Base-by-base conservation (phyloP, 805 yeast species). In the Wickerhamiella dianesei region DNA sequence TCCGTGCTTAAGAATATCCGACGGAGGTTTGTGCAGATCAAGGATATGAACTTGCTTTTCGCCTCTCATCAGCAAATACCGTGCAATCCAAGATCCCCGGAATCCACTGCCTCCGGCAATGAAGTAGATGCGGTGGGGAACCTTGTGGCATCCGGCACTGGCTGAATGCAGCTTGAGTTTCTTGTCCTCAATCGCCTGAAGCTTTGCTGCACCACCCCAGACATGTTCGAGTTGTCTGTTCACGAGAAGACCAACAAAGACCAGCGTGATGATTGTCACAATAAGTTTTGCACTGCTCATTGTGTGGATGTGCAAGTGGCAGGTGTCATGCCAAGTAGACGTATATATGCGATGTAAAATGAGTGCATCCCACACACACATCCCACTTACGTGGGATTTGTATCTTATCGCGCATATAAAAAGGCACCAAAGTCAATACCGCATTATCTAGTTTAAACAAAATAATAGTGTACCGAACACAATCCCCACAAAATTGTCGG, bases 101-200 rank as follows among this genome's bases (percentile, higher is more conserved):
- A 58, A 59, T 8, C 63, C 63, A n/a, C 55, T 47, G 18, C 62
- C 64, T 1, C 63, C 62, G 5, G 54, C 50, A n/a, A 59, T 44
- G 13, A 60, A 44, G 46, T 58, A 59, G 16, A 52, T 21, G 3
- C 59, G 51, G 12, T 48, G 25, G 6, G 25, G 22, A 12, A 21
- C 43, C 3, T 41, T 46, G 2, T 43, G 46, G 36, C 18, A 41
- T 14, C 48, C 56, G 16, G 49, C 54, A 19, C 53, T 47, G 6
- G 54, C 53, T 5, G 52, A 41, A 35, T 54, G 55, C 19, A n/a
- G 16, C 29, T 41, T 25, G 20, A 37, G 45, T 17, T 37, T 48
- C 22, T 43, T 41, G 29, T 18, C 35, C 44, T 45, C 32, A 13
- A 56, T 45, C 2, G 56, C 53, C 3, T 41, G 48, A 3, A 47